phyloP scores from a whole-genome alignment of 2,329 filamentous ascomycete species.

The Trichoderma asperellum region DNA sequence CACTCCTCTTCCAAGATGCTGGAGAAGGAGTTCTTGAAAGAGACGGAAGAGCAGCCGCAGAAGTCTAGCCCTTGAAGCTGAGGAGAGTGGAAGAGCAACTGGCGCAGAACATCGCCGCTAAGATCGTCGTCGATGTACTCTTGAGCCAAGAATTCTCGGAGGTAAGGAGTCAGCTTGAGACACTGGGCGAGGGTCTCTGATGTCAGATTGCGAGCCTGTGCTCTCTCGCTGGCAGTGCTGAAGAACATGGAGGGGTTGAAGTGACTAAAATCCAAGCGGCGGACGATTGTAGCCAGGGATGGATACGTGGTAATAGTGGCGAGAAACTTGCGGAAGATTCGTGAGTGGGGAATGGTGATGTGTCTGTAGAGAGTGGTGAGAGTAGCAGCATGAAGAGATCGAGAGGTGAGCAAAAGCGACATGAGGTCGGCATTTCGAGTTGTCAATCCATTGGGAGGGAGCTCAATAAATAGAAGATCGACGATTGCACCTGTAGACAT shows the following conservation, averaged over 20 bases:
- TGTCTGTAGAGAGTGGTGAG: conserved; percentile 75
- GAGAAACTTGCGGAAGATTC: conserved; percentile 81
- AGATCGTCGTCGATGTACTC: conserved; percentile 82
- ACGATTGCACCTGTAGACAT: conserved; percentile 67
- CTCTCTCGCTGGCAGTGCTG: conserved; percentile 73
- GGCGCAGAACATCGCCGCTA: conserved; percentile 67
- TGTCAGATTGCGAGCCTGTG: conserved; percentile 75
- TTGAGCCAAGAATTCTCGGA: conserved; percentile 78
- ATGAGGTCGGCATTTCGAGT: conserved; percentile 79
- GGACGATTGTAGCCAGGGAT: conserved; percentile 73
- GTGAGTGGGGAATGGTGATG: conserved; percentile 81
- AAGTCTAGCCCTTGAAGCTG: conserved; percentile 72
- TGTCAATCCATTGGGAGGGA: conserved; percentile 72
- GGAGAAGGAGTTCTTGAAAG: conserved; percentile 69
- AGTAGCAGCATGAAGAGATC: conserved; percentile 71
- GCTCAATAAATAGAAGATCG: conserved; percentile 72
- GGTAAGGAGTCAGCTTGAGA: conserved; percentile 70
- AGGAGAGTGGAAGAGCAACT: conserved; percentile 70
- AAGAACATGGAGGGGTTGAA: conserved; percentile 81
- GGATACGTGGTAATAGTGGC: conserved; percentile 68
- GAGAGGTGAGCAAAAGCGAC: conserved; percentile 76
- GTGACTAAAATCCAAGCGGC: conserved; percentile 81
- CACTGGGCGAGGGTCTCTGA: conserved; percentile 72
- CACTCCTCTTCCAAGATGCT: conserved; percentile 57
- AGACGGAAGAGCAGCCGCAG: conserved; percentile 71